Evolutionary conservation across 2,329 filamentous ascomycete genomes (phyloP), one percentile per base, ranked within the genome.

Genomic region (Fusarium mexicanum): DNA sequence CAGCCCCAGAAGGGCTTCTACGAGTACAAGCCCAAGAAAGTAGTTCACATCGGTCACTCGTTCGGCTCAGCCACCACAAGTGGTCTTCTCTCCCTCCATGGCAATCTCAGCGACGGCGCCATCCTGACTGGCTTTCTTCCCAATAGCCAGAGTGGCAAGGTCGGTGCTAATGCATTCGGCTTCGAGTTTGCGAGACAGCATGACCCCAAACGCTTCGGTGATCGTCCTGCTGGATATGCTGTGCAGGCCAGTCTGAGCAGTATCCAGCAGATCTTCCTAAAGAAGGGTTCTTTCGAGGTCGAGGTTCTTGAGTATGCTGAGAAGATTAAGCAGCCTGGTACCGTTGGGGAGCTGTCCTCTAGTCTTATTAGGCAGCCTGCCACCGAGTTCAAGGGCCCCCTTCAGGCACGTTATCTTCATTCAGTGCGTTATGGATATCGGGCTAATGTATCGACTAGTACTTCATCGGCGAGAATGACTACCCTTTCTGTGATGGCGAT

Each of bases 351-450:
- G 11, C 14, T 59, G 2, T 37, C 20, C 5, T 37, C 55, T 43
- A 2, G 4, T 3, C 24, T 58, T 0, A 7, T 22, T 7, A 2
- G 7, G 4, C 11, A 46, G n/a, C 26, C 40, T 24, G 16, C n/a
- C 8, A 5, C 18, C 6, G 22, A 16, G 6, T 59, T 59, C 2
- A 48, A n/a, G 4, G 55, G 55, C 8, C 55, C 31, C 4, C 10
- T 59, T 1, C 55, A 59, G 31, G 41, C n/a, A 13, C 14, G n/a
- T 13, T 3, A 3, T 17, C 8, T 13, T 3, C 8, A 11, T 22
- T 2, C 0, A 16, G 6, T 8, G 7, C 5, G 5, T 13, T 13
- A 22, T 22, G 0, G 18, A 22, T 4, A 2, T 9, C 16, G 1
- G 7, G n/a, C 40, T 46, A 8, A 58, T 26, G 1, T 4, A 7